A percentile compares a stretch with the other conserved stretches of the same genome.
Evolutionary conservation across 495 filamentous ascomycete genomes (phyloP).

Genomic region (Parmelia sp.): DNA sequence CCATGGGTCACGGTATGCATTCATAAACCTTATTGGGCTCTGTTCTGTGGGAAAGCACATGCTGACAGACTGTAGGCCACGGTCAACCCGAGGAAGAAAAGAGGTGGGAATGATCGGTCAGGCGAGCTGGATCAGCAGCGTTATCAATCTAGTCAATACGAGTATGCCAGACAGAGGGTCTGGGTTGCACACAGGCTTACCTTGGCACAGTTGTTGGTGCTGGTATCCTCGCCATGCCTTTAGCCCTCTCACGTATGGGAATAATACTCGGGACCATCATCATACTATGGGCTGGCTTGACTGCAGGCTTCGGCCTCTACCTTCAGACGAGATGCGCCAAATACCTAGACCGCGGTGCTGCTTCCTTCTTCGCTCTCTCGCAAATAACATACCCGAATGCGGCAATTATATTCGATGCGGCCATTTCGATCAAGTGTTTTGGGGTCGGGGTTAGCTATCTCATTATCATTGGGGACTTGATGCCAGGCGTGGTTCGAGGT

Average conservation of each 20-base stretch:
- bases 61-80: constrained; percentile 34
- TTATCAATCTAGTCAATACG: constrained; percentile 93
- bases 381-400: constrained; percentile 97
- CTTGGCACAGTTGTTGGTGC: constrained; percentile 73
- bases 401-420: constrained; percentile 88
- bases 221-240: constrained; percentile 89
- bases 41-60: background rate
- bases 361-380: constrained; percentile 86
- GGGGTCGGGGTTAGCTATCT: constrained; percentile 94
- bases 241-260: constrained; percentile 86
- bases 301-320: constrained; percentile 88
- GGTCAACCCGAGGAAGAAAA: constrained; percentile 44
- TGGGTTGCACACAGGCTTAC: constrained; percentile 5
- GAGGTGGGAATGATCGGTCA: constrained; percentile 52
- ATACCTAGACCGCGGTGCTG: constrained; percentile 77
- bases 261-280: constrained; percentile 75
- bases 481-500: constrained; percentile 86
- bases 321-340: constrained; percentile 86
- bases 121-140: constrained; percentile 83
- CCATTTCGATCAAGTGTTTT: constrained; percentile 97
- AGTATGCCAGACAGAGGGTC: constrained; percentile 43
- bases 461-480: constrained; percentile 96
- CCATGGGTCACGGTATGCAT: constrained; percentile 30
- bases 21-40: background rate
- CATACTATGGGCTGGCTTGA: constrained; percentile 83